Percentiles rank a stretch among this genome's conserved stretches.
Evolutionary conservation across 2,329 filamentous ascomycete genomes (phyloP).

Genomic region (Sporothrix dimorphospora): DNA sequence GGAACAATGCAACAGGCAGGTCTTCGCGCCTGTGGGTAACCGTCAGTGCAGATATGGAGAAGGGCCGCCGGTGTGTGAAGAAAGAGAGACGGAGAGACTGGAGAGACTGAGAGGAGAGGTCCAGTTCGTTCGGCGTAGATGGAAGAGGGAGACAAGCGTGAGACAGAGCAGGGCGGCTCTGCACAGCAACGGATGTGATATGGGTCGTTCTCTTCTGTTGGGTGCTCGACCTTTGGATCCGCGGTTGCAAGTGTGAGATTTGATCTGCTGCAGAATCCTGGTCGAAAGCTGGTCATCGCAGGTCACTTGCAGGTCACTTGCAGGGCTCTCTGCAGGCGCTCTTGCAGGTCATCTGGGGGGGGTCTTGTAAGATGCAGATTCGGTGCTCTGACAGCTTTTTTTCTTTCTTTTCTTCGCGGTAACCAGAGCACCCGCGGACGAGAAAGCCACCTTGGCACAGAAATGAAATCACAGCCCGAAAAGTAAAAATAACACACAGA

Average conservation of each 20-base stretch:
- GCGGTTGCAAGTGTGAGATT: neutral
- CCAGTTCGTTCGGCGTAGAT: neutral
- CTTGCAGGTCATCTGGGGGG: conserved; percentile 3
- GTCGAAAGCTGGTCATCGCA: neutral
- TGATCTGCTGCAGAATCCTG: neutral
- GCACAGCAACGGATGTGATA: conserved; percentile 9
- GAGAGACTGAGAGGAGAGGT: neutral
- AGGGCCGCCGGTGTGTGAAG: neutral
- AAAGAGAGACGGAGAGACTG: neutral
- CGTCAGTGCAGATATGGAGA: conserved; percentile 22
- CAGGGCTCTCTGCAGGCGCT: conserved; percentile 3
- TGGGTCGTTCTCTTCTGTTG: neutral
- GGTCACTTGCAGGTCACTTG: conserved; percentile 8
- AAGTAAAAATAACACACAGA: conserved; percentile 17
- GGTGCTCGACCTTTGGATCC: neutral
- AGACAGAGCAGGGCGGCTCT: conserved; percentile 1
- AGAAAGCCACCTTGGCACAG: conserved; percentile 9
- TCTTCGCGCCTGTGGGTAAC: conserved; percentile 21
- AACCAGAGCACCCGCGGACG: neutral
- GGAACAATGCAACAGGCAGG: conserved; percentile 16
- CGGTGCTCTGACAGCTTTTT: neutral
- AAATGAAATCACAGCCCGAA: conserved; percentile 10
- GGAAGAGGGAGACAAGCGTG: neutral
- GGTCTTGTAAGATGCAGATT: neutral
- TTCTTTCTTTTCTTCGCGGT: neutral